Base-by-base conservation (phyloP, 2,329 filamentous ascomycete species). In the Aspergillus pseudonomiae region DNA sequence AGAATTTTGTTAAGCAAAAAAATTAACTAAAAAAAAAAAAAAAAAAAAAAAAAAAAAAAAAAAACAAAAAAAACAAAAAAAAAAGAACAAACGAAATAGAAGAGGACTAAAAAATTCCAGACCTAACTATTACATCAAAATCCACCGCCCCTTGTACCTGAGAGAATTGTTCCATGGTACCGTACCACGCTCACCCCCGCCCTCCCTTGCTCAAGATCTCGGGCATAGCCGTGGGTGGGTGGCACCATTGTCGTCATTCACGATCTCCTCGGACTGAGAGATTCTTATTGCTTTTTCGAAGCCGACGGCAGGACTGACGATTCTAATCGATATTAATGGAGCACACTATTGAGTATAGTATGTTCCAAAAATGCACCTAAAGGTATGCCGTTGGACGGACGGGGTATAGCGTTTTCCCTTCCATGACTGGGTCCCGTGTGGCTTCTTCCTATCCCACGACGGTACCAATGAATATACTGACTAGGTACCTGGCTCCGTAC, bases 131-230 rank as follows among this genome's bases (percentile, higher is more conserved):
- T 60, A 60, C 45, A 34, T 45, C 39, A 28, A 54, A 26, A 16
- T 28, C 21, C 24, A 48, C 45, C 5, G 5, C 19, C 36, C 59
- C 61, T 53, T 56, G 65, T 67, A 57, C 65, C 64, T 64, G 67
- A 57, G 61, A 41, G 59, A 53, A 62, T 67, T 68, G 66, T 69
- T 66, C 67, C 66, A 69, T 67, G 63, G 68, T 67, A 67, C 67
- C 60, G 36, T 65, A 60, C 59, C 62, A 67, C 58, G 63, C 62
- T 71, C 67, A 65, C 48, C 69, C 52, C 68, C 69, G 67, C 68
- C 67, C 67, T 70, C 65, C 63, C 67, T 68, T 67, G 63, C 65
- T 71, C 59, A 61, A 69, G 70, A 71, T 71, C 70, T 71, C 70
- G 68, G 68, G 68, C 68, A 62, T 62, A 70, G 66, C 68, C 68